Base-by-base conservation (phyloP, 2,329 filamentous ascomycete species). In the Tolypocladium inflatum region DNA sequence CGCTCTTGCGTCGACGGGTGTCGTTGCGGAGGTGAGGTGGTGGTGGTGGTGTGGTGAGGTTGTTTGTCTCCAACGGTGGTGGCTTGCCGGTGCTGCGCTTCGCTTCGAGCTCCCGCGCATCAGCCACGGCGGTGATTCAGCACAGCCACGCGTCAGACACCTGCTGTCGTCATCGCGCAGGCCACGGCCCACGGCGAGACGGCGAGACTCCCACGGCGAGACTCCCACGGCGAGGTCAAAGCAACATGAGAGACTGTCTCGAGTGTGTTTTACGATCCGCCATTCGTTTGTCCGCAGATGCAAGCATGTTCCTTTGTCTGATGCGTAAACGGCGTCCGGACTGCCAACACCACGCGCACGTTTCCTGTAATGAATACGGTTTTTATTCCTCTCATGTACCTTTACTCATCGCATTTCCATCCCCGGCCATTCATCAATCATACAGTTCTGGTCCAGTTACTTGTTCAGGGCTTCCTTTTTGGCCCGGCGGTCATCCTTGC, bases 391-490 rank as follows among this genome's bases (percentile, higher is more conserved):
- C n/a, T n/a, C n/a, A n/a, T n/a, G n/a, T 30, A 11, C n/a, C n/a
- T n/a, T n/a, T 42, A 21, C 13, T 11, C 41, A 11, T 13, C 11
- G 9, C 1, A 11, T 13, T 8, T 21, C 9, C 41, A 15, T 26
- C 21, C 11, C 21, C 26, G 10, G 5, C 2, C 48, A 7, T 10
- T 33, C 48, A n/a, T n/a, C 5, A 51, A 33, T 51, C 48, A 11
- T 51, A 35, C 26, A 51, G 9, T 6, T 3, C 26, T n/a, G 8
- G 21, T n/a, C 45, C 53, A 21, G 4, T 60, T 64, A 64, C 68
- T 87, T 84, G 77, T 90, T 90, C 71, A 90, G 65, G 66, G 82
- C 83, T 69, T 84, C 76, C 60, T 84, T 85, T 70, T 83, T 85
- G 15, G 80, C 84, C 66, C 80, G 76, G 57, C 87, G 81, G 66